These are phyloP conservation scores for Nitzschia sp. DNA, from an alignment of 108 stramenopile genomes.

Conservation along the genomic window DNA sequence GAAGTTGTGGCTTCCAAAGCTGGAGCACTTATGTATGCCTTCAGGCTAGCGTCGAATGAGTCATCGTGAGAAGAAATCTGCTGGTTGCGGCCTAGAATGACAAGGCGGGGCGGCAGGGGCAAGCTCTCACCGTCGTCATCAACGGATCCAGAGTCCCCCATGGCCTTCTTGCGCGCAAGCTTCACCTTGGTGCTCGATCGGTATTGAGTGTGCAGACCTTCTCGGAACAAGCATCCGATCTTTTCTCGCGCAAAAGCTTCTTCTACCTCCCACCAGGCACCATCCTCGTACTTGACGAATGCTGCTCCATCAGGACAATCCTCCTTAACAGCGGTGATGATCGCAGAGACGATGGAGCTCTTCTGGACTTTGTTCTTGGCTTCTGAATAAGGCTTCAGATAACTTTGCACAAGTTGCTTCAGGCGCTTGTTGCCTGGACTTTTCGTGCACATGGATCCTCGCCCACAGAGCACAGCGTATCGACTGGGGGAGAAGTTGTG, in stretches of 20 bases:
- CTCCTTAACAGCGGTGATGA: conserved; percentile 15
- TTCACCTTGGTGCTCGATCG: conserved; percentile 33
- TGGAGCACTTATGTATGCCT: neutral
- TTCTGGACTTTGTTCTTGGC: conserved; percentile 25
- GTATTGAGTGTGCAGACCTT: conserved; percentile 25
- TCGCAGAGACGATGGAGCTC: conserved; percentile 24
- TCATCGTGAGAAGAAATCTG: neutral
- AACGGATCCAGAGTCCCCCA: no score
- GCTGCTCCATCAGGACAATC: conserved; percentile 4
- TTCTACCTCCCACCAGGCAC: conserved; percentile 34
- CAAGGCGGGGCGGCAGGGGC: no score
- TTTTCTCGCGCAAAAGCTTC: conserved; percentile 31
- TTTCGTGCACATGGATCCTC: conserved; percentile 19
- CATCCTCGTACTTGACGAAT: conserved; percentile 33
- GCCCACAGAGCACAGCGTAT: conserved; percentile 24
- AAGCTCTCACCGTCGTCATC: neutral
- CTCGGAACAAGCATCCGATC: conserved; percentile 30
- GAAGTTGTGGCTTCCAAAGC: neutral
- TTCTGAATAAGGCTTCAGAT: conserved; percentile 18
- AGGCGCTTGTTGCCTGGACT: conserved; percentile 18
- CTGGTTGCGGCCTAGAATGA: no score
- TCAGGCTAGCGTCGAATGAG: neutral
- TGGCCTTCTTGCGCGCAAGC: conserved; percentile 26
- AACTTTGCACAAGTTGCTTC: conserved; percentile 9
- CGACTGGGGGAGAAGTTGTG: conserved; percentile 9